These are phyloP conservation scores for Emergomyces pasteurianus DNA, from an alignment of 2,329 filamentous ascomycete species.

Conservation along the genomic window DNA sequence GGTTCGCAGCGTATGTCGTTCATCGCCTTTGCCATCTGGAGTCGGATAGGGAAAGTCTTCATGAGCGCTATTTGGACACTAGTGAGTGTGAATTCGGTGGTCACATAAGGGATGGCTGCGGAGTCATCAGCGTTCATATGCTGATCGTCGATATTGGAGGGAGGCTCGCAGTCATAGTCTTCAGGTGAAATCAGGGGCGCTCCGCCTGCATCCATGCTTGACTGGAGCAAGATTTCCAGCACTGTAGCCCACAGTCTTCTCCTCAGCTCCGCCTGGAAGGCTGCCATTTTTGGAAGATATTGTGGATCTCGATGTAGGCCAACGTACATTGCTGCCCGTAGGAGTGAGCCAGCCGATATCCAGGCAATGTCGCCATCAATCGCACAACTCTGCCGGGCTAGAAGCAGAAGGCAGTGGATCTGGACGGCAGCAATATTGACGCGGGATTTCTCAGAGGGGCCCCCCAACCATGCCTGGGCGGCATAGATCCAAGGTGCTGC, in stretches of 20 bases:
- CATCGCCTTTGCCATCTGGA: conserved; percentile 34
- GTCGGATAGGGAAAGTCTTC: conserved; percentile 33
- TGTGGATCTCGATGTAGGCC: conserved; percentile 31
- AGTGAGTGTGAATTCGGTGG: conserved; percentile 35
- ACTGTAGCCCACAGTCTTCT: conserved; percentile 34
- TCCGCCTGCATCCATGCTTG: conserved; percentile 24
- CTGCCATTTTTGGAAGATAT: conserved; percentile 22
- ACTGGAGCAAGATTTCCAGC: conserved; percentile 30
- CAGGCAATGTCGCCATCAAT: conserved; percentile 24
- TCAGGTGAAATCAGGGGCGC: conserved; percentile 21
- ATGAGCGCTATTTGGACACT: conserved; percentile 39
- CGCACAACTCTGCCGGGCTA: conserved; percentile 23
- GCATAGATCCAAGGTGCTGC: conserved; percentile 34
- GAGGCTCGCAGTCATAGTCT: conserved; percentile 25
- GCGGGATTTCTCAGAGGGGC: conserved; percentile 20
- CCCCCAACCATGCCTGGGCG: conserved; percentile 23
- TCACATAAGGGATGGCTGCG: conserved; percentile 17
- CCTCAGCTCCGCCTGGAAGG: conserved; percentile 34
- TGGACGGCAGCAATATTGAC: conserved; percentile 22
- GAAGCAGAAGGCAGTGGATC: conserved; percentile 22
- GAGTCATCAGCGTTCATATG: conserved; percentile 13
- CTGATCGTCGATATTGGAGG: conserved; percentile 27
- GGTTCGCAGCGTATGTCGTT: conserved; percentile 36
- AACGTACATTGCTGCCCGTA: conserved; percentile 31
- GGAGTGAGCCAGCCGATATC: conserved; percentile 26